Conservation (phyloP, 805 yeast genomes). For the Candida methanosorbosa region DNA sequence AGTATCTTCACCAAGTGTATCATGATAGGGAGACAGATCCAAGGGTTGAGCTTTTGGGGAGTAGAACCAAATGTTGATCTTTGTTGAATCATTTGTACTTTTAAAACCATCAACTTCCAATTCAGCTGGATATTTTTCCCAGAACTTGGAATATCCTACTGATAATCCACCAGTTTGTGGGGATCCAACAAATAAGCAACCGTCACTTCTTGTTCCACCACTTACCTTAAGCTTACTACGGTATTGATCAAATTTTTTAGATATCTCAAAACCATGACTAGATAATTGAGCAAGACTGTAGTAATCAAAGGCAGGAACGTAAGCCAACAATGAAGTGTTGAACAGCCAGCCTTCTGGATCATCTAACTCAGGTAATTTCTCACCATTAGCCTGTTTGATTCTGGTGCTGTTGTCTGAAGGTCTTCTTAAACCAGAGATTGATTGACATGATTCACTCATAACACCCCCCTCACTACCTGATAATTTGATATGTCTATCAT, state of each 20-base stretch:
- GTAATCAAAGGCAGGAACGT: constrained; percentile 1
- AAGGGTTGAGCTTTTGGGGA: constrained; percentile 4
- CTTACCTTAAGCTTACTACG: background rate
- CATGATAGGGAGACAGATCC: constrained; percentile 1
- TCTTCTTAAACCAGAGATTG: constrained; percentile 2
- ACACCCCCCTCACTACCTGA: constrained; percentile 1
- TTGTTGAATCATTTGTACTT: background rate
- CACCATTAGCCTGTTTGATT: constrained; percentile 1
- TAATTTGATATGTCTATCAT: constrained; percentile 3
- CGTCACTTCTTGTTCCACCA: constrained; percentile 1
- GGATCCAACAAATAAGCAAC: constrained; percentile 1
- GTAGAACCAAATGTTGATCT: constrained; percentile 1
- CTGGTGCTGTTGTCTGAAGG: background rate
- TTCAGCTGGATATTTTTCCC: constrained; percentile 6
- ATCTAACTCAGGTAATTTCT: background rate
- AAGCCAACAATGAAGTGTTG: background rate
- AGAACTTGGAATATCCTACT: constrained; percentile 2
- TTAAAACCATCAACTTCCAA: background rate
- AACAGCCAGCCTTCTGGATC: constrained; percentile 1
- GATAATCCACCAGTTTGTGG: constrained; percentile 1
- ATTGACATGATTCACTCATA: constrained; percentile 2
- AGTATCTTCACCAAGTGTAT: constrained; percentile 1
- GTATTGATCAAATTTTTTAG: background rate
- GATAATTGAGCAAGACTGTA: constrained; percentile 1
- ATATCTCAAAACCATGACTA: constrained; percentile 1